phyloP scores from a whole-genome alignment of 2,329 filamentous ascomycete genomes.

The Hypoxylon sp. region DNA sequence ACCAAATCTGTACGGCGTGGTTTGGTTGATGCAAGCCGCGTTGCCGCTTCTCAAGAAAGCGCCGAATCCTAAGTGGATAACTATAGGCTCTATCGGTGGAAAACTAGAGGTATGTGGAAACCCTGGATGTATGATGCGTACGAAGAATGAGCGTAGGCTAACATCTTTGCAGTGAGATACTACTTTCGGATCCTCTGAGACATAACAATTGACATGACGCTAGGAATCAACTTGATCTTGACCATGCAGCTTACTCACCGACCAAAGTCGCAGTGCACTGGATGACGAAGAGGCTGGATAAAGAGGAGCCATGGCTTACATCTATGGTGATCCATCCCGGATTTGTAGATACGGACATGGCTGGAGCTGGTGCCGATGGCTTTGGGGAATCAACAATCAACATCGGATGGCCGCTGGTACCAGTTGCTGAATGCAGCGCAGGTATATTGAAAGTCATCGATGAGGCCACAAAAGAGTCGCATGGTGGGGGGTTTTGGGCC shows the following conservation, averaged over 20 bases:
- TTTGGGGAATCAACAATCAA: conserved; percentile 39
- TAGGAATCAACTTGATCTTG: conserved; percentile 38
- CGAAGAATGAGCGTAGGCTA: background rate
- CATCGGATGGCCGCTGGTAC: conserved; percentile 44
- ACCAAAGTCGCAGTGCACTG: conserved; percentile 51
- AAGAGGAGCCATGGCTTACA: conserved; percentile 45
- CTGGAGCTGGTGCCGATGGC: conserved; percentile 45
- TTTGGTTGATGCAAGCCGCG: conserved; percentile 56
- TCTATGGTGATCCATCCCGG: conserved; percentile 46
- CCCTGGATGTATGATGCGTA: too few relatives aligned
- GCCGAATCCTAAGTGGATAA: conserved; percentile 27
- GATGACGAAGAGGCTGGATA: conserved; percentile 43
- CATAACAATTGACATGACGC: background rate
- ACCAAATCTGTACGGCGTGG: conserved; percentile 54
- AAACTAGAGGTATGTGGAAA: conserved; percentile 24
- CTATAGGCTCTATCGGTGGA: conserved; percentile 17
- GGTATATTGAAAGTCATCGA: conserved; percentile 43
- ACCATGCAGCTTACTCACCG: conserved; percentile 52
- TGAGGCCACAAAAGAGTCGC: conserved; percentile 22
- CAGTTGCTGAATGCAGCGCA: conserved; percentile 47
- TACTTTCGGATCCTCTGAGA: background rate
- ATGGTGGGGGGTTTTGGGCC: conserved; percentile 28
- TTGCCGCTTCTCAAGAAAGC: conserved; percentile 49
- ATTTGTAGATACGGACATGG: conserved; percentile 53
- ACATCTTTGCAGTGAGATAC: conserved; percentile 3